A percentile compares a stretch with the other conserved stretches of the same genome.
Conservation (phyloP, 176 grass and related monocot genomes). For the Carex kokanica region DNA sequence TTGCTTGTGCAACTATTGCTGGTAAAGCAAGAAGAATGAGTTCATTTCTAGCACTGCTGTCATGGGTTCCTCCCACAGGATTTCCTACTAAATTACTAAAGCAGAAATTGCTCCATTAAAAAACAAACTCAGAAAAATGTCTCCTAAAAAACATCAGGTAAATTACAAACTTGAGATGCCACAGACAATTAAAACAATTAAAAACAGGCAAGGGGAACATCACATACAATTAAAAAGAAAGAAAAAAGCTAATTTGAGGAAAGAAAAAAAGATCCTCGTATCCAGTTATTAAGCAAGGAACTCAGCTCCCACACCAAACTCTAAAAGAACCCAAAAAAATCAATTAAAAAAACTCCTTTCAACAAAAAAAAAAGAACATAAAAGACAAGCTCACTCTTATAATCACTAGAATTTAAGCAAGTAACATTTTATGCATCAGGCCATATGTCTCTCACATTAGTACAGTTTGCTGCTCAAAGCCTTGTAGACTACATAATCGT, state of each 20-base stretch:
- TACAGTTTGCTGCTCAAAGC: not conserved
- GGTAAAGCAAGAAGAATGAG: constrained; percentile 78
- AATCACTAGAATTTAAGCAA: not conserved
- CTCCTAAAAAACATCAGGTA: not conserved
- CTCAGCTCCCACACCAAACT: not conserved
- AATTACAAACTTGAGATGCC: constrained; percentile 3
- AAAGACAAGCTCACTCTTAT: not conserved
- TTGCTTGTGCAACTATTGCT: constrained; percentile 79
- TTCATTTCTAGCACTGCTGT: constrained; percentile 47
- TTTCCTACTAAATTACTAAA: constrained; percentile 37
- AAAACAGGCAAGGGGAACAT: not conserved
- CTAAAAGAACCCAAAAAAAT: not conserved
- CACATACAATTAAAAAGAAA: not conserved
- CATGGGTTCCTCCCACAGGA: constrained; percentile 20
- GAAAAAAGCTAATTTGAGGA: not conserved
- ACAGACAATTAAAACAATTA: not conserved
- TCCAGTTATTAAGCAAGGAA: not conserved
- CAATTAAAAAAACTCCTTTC: not conserved
- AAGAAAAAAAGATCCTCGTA: not conserved
- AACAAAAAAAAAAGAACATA: not conserved
- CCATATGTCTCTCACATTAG: not conserved
- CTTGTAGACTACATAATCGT: not conserved
- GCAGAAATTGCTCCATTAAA: constrained; percentile 12
- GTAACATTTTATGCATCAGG: constrained; percentile 5
- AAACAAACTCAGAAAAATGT: not conserved